These are phyloP conservation scores for Thermoascus crustaceus DNA, from an alignment of 2,329 filamentous ascomycete genomes.

Conservation along the genomic window DNA sequence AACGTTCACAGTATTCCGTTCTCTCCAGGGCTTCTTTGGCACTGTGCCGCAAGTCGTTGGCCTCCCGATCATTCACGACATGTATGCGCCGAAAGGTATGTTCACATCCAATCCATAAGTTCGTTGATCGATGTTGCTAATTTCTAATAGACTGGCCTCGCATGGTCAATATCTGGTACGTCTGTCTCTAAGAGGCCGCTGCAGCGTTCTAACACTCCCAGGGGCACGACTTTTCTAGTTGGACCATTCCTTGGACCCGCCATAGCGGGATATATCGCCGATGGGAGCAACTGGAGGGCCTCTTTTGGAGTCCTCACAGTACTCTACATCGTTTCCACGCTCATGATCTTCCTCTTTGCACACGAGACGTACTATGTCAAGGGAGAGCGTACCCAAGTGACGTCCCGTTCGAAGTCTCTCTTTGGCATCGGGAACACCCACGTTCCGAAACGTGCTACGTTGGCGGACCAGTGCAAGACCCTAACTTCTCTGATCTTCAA, in stretches of 20 bases:
- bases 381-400: constrained; percentile 6
- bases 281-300: constrained; percentile 19
- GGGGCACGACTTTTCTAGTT: constrained; percentile 30
- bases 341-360: constrained; percentile 26
- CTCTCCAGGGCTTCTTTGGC: constrained; percentile 31
- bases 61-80: constrained; percentile 33
- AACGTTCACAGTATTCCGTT: constrained; percentile 33
- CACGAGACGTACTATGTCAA: constrained; percentile 26
- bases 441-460: constrained; percentile 17
- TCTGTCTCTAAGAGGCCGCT: background rate
- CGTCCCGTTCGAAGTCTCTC: constrained; percentile 17
- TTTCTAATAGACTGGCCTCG: constrained; percentile 24
- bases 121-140: background rate
- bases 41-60: constrained; percentile 35
- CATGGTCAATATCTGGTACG: constrained; percentile 32
- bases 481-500: constrained; percentile 23
- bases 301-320: constrained; percentile 29
- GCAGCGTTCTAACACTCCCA: constrained; percentile 5
- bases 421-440: constrained; percentile 25
- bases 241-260: constrained; percentile 31
- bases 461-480: constrained; percentile 17
- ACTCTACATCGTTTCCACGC: constrained; percentile 28
- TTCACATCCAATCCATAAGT: background rate
- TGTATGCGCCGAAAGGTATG: constrained; percentile 23
- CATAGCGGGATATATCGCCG: constrained; percentile 30